Conservation (phyloP, 176 grass and related monocot genomes). For the Oryza australiensis region DNA sequence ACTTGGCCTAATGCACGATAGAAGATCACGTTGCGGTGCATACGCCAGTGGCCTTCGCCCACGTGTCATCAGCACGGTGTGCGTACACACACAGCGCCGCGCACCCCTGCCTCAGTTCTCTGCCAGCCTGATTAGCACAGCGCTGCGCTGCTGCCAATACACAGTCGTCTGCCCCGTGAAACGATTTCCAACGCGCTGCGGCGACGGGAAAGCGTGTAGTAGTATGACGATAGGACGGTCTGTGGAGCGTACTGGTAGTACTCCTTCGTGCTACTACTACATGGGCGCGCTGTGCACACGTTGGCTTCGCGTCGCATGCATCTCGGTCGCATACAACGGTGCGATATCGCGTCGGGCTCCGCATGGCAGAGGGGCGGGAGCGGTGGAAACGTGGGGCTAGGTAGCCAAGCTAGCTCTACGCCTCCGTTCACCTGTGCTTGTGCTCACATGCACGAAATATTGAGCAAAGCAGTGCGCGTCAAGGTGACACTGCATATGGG, state of each 20-base stretch:
- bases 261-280: too few species aligned
- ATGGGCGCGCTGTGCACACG: not conserved
- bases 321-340: too few species aligned
- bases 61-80: not conserved
- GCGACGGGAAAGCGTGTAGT: not conserved
- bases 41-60: too few species aligned
- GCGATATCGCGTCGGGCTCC: not conserved
- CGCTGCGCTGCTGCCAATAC: not conserved
- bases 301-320: not conserved
- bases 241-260: not conserved
- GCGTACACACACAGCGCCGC: too few species aligned
- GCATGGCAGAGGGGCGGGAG: not conserved
- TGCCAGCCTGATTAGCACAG: not conserved
- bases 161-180: slow-evolving; percentile 1
- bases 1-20: not conserved
- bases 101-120: not conserved
- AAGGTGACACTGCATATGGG: not conserved
- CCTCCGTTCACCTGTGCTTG: not conserved
- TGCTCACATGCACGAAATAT: slow-evolving; percentile 26
- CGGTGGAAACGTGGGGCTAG: not conserved
- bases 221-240: slow-evolving; percentile 19
- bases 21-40: not conserved
- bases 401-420: not conserved
- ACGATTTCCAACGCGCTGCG: slow-evolving; percentile 39
- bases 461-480: not conserved